Evolutionary conservation across 805 yeast species (phyloP), one percentile per base, ranked within the genome.

Genomic region (Starmerella apis): DNA sequence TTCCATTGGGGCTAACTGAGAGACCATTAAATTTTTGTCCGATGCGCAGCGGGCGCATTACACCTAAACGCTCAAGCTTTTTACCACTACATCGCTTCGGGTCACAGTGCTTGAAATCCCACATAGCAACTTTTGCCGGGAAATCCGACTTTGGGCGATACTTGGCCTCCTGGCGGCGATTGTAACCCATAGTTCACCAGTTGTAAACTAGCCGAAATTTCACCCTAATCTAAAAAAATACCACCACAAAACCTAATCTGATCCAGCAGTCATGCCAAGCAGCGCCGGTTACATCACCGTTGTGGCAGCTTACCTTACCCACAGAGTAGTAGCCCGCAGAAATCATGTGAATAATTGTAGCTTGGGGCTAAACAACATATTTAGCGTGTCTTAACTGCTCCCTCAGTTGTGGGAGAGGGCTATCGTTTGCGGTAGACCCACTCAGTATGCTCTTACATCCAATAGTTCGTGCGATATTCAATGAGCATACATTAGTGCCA

Each of bases 91-190:
- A 92, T 63, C 96, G 75, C 63, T 92, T 92, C 1, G 98, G 98
- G 67, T 92, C 98, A 69, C 98, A 92, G 63, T 92, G 98, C 57
- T 88, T 95, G 63, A 92, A 92, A 65, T 92, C 98, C 72, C 98
- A 90, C 98, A 90, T 90, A 16, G 96, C 96, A 55, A 88, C 65
- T 61, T 86, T 87, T 30, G 83, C 81, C 1, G 94, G 95, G 61
- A 86, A 84, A 46, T 74, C 61, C 1, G 59, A 41, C 36, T 50
- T 53, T 11, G 56, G 54, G 14, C 59, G 52, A 42, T 45, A 51
- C 48, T 54, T 55, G 38, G 51, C 53, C 27, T 60, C 63, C 27
- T 32, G 42, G n/a, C 42, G 20, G 31, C 36, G 41, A 22, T 43
- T 43, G 31, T 47, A 27, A 4, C 42, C 41, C 42, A 23, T 25